These are phyloP conservation scores for Rhodotorula sphaerocarpa DNA, from an alignment of 768 basidiomycete genomes.

Conservation along the genomic window DNA sequence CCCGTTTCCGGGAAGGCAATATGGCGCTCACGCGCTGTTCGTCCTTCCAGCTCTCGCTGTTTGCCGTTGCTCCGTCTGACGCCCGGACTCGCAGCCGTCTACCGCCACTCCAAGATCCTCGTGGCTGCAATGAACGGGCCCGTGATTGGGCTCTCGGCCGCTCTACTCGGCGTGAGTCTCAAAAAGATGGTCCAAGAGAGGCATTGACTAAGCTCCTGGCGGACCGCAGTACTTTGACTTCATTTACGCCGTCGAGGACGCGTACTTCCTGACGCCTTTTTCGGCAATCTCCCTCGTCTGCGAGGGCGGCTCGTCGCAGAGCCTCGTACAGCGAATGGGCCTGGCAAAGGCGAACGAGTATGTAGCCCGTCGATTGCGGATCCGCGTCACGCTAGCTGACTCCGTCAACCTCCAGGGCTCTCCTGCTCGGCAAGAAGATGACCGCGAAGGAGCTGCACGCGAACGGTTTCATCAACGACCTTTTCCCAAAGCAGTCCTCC, in stretches of 20 bases:
- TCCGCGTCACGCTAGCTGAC: neutral
- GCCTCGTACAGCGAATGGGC: slow-evolving; percentile 58
- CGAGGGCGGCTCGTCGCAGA: slow-evolving; percentile 63
- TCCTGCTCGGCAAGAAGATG: slow-evolving; percentile 64
- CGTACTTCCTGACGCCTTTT: slow-evolving; percentile 61
- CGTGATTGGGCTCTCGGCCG: slow-evolving; percentile 50
- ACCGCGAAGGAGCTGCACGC: slow-evolving; percentile 53
- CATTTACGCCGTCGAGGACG: slow-evolving; percentile 56
- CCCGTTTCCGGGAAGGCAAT: slow-evolving; percentile 8
- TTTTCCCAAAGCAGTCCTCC: slow-evolving; percentile 42
- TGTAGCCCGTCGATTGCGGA: no score
- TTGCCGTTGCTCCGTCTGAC: neutral
- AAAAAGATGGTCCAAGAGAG: no score
- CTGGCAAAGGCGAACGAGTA: slow-evolving; percentile 57
- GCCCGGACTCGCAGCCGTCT: slow-evolving; percentile 25
- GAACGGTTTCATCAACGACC: slow-evolving; percentile 57
- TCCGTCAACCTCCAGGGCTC: slow-evolving; percentile 41
- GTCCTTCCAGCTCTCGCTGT: neutral
- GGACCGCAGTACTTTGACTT: slow-evolving; percentile 57
- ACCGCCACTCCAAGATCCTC: slow-evolving; percentile 56
- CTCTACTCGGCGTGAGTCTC: slow-evolving; percentile 6
- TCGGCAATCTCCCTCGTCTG: slow-evolving; percentile 60
- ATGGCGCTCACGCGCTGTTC: slow-evolving; percentile 24
- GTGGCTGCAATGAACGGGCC: slow-evolving; percentile 67
- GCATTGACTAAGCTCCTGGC: neutral